Percentiles rank a stretch among this genome's conserved stretches.
phyloP scores from a whole-genome alignment of 2,329 filamentous ascomycete species.

The Xylaria sp. region DNA sequence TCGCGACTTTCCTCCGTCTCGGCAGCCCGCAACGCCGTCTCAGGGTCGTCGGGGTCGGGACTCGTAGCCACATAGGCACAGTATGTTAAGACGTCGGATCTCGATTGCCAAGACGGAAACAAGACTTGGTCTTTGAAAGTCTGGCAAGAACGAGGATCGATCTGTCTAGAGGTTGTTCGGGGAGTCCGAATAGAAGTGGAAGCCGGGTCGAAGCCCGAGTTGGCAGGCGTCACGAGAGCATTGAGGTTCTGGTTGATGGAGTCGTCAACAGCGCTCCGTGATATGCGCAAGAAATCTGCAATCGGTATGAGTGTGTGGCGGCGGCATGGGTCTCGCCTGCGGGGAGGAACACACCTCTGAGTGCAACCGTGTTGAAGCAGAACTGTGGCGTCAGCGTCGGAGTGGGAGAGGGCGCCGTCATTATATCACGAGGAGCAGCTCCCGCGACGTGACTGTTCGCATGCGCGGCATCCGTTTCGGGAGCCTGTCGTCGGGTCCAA shows the following conservation, averaged over 20 bases:
- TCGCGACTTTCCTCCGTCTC: slow-evolving; percentile 78
- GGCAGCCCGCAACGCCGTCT: slow-evolving; percentile 73
- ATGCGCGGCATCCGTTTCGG: slow-evolving; percentile 53
- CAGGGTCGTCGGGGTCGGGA: slow-evolving; percentile 88
- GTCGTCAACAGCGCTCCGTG: slow-evolving; percentile 87
- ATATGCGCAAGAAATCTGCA: slow-evolving; percentile 89
- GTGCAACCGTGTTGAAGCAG: slow-evolving; percentile 76
- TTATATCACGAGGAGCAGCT: slow-evolving; percentile 51
- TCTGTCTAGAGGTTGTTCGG: slow-evolving; percentile 61
- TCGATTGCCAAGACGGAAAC: slow-evolving; percentile 87
- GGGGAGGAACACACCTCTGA: slow-evolving; percentile 68
- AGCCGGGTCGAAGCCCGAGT: slow-evolving; percentile 78
- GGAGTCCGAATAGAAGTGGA: slow-evolving; percentile 75
- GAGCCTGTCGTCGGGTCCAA: slow-evolving; percentile 58
- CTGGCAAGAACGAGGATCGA: slow-evolving; percentile 72
- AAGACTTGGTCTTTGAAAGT: slow-evolving; percentile 80
- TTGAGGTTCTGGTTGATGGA: slow-evolving; percentile 94
- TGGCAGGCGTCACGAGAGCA: slow-evolving; percentile 81
- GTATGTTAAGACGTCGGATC: slow-evolving; percentile 87
- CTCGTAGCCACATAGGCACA: slow-evolving; percentile 88
- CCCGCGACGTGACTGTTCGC: slow-evolving; percentile 38
- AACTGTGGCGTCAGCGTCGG: slow-evolving; percentile 77
- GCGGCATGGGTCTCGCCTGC: slow-evolving; percentile 7
- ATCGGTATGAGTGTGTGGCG: slow-evolving; percentile 35
- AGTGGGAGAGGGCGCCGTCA: slow-evolving; percentile 58